phyloP scores from a whole-genome alignment of 176 grass and related monocot species.

The Bonia amplexicaulis region DNA sequence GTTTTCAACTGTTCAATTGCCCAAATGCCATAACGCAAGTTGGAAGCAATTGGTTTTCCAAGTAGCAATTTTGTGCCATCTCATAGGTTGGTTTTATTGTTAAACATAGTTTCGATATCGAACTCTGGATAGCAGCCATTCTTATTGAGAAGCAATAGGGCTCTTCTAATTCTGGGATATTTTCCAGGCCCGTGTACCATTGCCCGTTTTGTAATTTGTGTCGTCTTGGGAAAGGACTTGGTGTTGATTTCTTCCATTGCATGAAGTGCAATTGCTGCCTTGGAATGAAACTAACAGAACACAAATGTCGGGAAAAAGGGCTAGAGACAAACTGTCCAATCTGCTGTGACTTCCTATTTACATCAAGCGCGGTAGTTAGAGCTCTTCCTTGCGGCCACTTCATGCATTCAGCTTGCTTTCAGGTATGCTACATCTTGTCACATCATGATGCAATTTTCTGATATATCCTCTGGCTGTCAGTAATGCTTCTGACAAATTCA shows the following conservation, averaged over 20 bases:
- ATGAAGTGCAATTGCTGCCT: constrained; percentile 99
- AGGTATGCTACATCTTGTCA: constrained; percentile 47
- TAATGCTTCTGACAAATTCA: constrained; percentile 10
- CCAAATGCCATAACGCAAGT: constrained; percentile 13
- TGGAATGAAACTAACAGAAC: constrained; percentile 86
- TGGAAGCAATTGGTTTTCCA: neutral
- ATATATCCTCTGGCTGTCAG: neutral
- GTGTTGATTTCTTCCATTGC: constrained; percentile 97
- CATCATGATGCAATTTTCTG: constrained; percentile 16
- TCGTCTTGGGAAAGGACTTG: constrained; percentile 92
- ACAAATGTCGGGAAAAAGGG: constrained; percentile 96
- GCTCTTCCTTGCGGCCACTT: constrained; percentile 92
- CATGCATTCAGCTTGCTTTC: constrained; percentile 99
- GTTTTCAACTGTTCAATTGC: neutral
- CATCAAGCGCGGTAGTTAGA: constrained; percentile 89
- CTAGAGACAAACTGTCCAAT: constrained; percentile 98
- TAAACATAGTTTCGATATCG: constrained; percentile 8
- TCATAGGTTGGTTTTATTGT: neutral
- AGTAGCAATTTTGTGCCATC: neutral
- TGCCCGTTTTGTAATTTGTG: constrained; percentile 98
- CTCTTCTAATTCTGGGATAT: constrained; percentile 30
- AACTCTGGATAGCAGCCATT: constrained; percentile 12
- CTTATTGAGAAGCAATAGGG: neutral
- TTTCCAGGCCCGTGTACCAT: constrained; percentile 85
- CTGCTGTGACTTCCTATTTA: constrained; percentile 98